A percentile compares a stretch with the other conserved stretches of the same genome.
Conservation (phyloP, 1,139 yeast genomes). For the Lodderomyces jiufengensis region DNA sequence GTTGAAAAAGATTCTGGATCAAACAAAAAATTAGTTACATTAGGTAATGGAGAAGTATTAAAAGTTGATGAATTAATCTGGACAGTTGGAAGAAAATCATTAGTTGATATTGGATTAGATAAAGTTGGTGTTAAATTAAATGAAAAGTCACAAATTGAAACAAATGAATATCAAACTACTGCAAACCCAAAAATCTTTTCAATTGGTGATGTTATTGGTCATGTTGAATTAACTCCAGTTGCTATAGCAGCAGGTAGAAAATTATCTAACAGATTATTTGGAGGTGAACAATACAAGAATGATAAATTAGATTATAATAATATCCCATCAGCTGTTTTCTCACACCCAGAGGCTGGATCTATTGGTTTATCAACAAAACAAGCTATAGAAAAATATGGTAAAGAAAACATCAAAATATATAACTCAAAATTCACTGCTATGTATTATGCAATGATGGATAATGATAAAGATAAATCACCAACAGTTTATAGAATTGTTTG, state of each 20-base stretch:
- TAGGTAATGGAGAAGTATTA: constrained; percentile 51
- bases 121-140: constrained; percentile 67
- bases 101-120: constrained; percentile 71
- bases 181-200: constrained; percentile 70
- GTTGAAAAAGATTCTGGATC: constrained; percentile 62
- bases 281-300: constrained; percentile 68
- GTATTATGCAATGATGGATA: constrained; percentile 82
- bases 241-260: constrained; percentile 98
- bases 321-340: constrained; percentile 87
- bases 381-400: constrained; percentile 77
- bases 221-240: constrained; percentile 92
- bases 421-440: constrained; percentile 80
- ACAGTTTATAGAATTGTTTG: constrained; percentile 81
- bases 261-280: constrained; percentile 81
- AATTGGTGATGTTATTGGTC: constrained; percentile 90
- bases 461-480: constrained; percentile 72
- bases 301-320: constrained; percentile 79
- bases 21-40: constrained; percentile 52
- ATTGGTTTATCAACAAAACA: constrained; percentile 80
- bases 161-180: constrained; percentile 86
- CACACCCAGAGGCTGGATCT: constrained; percentile 97
- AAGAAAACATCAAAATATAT: constrained; percentile 77
- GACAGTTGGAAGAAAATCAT: constrained; percentile 90
- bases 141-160: constrained; percentile 56
- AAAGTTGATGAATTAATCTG: constrained; percentile 82